Conservation (phyloP, 2,329 filamentous ascomycete genomes). For the Orbilia blumenaviensis region DNA sequence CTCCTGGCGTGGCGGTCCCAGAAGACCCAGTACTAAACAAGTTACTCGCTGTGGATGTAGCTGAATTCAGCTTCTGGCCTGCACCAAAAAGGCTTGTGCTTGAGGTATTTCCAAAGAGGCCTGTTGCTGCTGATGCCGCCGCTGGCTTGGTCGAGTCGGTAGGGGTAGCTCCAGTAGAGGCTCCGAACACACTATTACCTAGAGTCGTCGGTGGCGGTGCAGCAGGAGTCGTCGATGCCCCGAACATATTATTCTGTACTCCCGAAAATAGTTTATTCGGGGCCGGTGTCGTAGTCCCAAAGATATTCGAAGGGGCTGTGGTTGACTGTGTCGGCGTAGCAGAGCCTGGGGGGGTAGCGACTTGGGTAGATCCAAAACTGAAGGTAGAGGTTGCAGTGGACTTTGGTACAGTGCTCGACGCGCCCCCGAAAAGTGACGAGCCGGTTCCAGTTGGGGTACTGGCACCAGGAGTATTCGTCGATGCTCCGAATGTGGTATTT, state of each 20-base stretch:
- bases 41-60: constrained; percentile 11
- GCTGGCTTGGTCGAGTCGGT: constrained; percentile 25
- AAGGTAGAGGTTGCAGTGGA: constrained; percentile 18
- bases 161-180: constrained; percentile 46
- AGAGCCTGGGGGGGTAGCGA: constrained; percentile 31
- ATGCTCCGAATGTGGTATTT: constrained; percentile 6
- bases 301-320: constrained; percentile 30
- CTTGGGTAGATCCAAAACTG: constrained; percentile 45
- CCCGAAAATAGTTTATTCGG: constrained; percentile 25
- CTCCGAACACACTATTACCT: constrained; percentile 24
- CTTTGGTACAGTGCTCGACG: constrained; percentile 15
- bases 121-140: not conserved
- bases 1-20: constrained; percentile 21
- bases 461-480: constrained; percentile 45
- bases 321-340: constrained; percentile 38
- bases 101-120: constrained; percentile 23
- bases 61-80: constrained; percentile 2
- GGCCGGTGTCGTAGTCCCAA: constrained; percentile 37
- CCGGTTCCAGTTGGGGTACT: constrained; percentile 34
- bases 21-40: constrained; percentile 32
- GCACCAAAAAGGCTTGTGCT: constrained; percentile 21
- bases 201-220: constrained; percentile 32
- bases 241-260: constrained; percentile 20
- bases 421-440: constrained; percentile 12
- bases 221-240: constrained; percentile 38